Conservation (phyloP, 192 early-diverging fungal species). For the Lunasporangiospora selenospora region DNA sequence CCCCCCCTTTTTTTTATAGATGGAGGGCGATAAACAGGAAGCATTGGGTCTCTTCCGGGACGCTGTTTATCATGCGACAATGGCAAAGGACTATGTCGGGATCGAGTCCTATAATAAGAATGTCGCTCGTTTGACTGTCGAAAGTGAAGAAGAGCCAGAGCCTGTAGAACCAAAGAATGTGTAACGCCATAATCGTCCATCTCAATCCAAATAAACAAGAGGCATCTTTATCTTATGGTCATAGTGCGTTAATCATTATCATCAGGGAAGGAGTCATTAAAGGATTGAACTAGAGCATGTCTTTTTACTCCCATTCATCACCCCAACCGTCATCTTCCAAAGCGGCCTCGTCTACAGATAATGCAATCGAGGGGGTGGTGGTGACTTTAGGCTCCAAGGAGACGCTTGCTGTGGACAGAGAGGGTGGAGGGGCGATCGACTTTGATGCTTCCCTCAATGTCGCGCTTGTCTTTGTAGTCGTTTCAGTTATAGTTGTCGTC, state of each 20-base stretch:
- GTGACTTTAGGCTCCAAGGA: too few species aligned
- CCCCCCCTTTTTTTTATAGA: constrained; percentile 28
- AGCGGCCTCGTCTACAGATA: constrained; percentile 21
- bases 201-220: too few species aligned
- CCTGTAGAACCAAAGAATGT: constrained; percentile 1
- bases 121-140: constrained; percentile 11
- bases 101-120: constrained; percentile 30
- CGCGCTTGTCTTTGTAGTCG: too few species aligned
- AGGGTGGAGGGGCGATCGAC: too few species aligned
- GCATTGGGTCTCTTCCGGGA: constrained; percentile 49
- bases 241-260: too few species aligned
- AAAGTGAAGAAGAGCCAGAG: neutral
- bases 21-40: constrained; percentile 48
- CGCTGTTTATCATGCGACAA: constrained; percentile 43
- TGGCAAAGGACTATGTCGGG: constrained; percentile 46
- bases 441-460: too few species aligned
- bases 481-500: too few species aligned
- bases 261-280: too few species aligned
- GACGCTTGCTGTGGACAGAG: neutral
- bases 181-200: too few species aligned
- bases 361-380: constrained; percentile 15
- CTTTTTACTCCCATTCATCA: constrained; percentile 36
- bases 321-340: constrained; percentile 40
- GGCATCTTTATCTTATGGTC: too few species aligned
- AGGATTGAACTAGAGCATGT: too few species aligned